Percentiles rank a stretch among this genome's conserved stretches.
These are phyloP conservation scores for Flaveria linearis DNA, from an alignment of 129 eudicot genomes.

Conservation along the genomic window DNA sequence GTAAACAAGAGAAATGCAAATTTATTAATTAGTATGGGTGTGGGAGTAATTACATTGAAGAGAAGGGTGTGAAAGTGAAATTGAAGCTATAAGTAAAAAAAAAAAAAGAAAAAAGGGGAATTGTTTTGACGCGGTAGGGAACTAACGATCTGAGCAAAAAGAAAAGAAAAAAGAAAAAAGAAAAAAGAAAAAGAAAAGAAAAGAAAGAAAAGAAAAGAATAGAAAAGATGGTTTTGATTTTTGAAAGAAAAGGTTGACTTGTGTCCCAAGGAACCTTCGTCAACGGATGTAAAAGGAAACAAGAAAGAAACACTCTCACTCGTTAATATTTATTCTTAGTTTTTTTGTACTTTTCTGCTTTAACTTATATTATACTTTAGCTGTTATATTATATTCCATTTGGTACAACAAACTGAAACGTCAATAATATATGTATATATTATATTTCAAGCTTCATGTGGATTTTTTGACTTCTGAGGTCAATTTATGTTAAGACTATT, in stretches of 20 bases:
- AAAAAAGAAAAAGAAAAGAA: not conserved
- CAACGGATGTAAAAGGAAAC: slow-evolving; percentile 7
- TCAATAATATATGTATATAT: no score
- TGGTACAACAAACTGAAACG: no score
- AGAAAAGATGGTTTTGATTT: not conserved
- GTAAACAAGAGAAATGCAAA: no score
- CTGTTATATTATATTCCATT: no score
- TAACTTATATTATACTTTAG: no score
- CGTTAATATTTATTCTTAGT: slow-evolving; percentile 23
- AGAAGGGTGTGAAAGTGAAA: not conserved
- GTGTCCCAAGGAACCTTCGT: slow-evolving; percentile 32
- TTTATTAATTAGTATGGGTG: not conserved
- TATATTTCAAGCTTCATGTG: no score
- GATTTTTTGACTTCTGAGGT: no score
- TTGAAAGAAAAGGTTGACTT: slow-evolving; percentile 25
- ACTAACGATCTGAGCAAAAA: not conserved
- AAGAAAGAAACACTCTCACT: not conserved
- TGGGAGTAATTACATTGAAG: not conserved
- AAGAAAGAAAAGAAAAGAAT: no score
- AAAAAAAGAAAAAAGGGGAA: not conserved
- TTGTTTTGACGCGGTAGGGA: not conserved
- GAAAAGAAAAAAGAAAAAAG: no score
- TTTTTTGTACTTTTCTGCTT: no score
- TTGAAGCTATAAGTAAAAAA: not conserved
- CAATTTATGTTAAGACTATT: no score